Conservation (phyloP, 140 eudicot species). For the Erigeron philadelphicus region DNA sequence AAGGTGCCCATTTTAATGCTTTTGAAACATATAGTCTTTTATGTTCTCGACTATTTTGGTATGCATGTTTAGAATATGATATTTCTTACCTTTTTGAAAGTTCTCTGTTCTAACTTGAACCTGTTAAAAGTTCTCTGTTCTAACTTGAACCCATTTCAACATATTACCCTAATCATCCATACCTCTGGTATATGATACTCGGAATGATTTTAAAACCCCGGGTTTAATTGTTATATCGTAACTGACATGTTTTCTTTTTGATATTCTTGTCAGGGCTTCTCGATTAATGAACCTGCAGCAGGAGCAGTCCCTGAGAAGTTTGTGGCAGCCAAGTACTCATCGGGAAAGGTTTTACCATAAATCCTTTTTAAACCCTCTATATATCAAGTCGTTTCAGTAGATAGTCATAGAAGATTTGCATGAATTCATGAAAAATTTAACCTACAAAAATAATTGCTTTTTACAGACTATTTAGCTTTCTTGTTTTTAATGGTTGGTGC, state of each 20-base stretch:
- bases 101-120: too few species aligned
- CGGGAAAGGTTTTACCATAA: constrained; percentile 65
- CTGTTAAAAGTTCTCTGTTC: too few species aligned
- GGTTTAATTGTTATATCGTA: background rate
- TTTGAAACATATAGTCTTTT: too few species aligned
- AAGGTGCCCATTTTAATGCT: too few species aligned
- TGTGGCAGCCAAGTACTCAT: constrained; percentile 85
- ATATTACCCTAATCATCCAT: too few species aligned
- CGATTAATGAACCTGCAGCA: constrained; percentile 50
- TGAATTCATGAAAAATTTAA: constrained; percentile 10
- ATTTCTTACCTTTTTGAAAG: too few species aligned
- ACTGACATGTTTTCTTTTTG: background rate
- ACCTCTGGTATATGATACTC: too few species aligned
- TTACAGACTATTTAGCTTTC: constrained; percentile 28
- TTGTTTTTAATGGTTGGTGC: constrained; percentile 65
- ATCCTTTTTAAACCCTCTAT: background rate
- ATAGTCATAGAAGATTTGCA: constrained; percentile 13
- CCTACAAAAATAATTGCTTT: background rate
- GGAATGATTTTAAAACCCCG: too few species aligned
- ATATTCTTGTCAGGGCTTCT: constrained; percentile 60
- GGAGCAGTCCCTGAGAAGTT: constrained; percentile 63
- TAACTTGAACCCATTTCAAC: too few species aligned
- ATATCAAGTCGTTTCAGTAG: background rate
- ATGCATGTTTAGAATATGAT: too few species aligned
- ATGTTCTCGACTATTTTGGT: too few species aligned